These are phyloP conservation scores for Debaryomycetaceae sp. DNA, from an alignment of 1,139 yeast genomes.

Conservation along the genomic window DNA sequence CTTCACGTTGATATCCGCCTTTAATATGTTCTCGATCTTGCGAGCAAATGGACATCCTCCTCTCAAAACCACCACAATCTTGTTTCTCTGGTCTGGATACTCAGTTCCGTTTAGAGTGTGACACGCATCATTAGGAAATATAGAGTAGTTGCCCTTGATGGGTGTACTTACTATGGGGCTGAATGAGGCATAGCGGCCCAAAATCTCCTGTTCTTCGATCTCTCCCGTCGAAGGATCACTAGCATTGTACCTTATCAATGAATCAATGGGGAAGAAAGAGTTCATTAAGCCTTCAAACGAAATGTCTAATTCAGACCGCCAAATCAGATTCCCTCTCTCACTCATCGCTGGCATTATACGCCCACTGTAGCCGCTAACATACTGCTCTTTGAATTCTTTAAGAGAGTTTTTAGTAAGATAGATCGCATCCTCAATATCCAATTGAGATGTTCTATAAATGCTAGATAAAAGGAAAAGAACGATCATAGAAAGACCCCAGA, in stretches of 20 bases:
- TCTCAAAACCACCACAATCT: constrained; percentile 32
- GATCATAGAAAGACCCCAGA: constrained; percentile 10
- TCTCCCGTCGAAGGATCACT: constrained; percentile 8
- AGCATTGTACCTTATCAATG: constrained; percentile 28
- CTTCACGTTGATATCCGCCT: constrained; percentile 27
- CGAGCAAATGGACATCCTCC: constrained; percentile 45
- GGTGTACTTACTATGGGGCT: constrained; percentile 31
- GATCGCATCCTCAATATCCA: constrained; percentile 25
- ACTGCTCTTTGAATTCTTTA: constrained; percentile 20
- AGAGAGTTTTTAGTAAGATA: constrained; percentile 25
- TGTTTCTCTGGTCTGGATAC: constrained; percentile 16
- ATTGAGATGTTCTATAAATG: constrained; percentile 7
- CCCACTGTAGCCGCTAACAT: constrained; percentile 5
- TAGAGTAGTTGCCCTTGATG: constrained; percentile 21
- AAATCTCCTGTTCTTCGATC: constrained; percentile 19
- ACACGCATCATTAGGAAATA: constrained; percentile 34
- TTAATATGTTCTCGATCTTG: constrained; percentile 31
- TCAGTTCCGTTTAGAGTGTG: constrained; percentile 10
- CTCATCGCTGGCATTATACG: background rate
- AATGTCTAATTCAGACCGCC: constrained; percentile 27
- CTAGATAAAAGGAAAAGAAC: constrained; percentile 7
- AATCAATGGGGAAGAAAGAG: constrained; percentile 44
- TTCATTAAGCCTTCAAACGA: constrained; percentile 38
- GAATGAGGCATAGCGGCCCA: constrained; percentile 44
- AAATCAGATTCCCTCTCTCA: background rate